Percentiles rank a stretch among this genome's conserved stretches.
Evolutionary conservation across 768 basidiomycete species (phyloP).

Genomic region (Suillus americanus): DNA sequence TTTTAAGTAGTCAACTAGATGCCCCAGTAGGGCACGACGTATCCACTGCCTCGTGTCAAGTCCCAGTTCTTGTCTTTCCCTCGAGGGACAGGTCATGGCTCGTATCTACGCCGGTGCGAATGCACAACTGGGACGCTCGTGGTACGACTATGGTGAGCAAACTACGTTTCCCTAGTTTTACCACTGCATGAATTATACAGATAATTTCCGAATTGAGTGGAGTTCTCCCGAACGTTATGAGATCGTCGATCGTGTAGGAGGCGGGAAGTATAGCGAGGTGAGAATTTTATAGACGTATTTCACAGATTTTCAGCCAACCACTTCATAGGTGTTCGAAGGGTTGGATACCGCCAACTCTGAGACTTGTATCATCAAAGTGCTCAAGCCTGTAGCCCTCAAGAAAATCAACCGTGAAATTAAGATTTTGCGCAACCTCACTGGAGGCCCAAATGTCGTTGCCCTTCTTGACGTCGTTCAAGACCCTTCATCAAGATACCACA

Average conservation of each 20-base stretch:
- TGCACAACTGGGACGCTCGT: slow-evolving; percentile 52
- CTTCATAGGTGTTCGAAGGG: slow-evolving; percentile 55
- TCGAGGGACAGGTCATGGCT: slow-evolving; percentile 35
- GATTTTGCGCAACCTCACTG: slow-evolving; percentile 65
- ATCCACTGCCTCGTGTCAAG: slow-evolving; percentile 18
- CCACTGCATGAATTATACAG: slow-evolving; percentile 26
- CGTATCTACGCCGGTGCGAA: slow-evolving; percentile 59
- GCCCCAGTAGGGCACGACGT: slow-evolving; percentile 21
- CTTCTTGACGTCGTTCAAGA: slow-evolving; percentile 71
- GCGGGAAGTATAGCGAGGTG: slow-evolving; percentile 69
- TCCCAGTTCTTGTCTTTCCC: slow-evolving; percentile 17
- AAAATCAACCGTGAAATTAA: slow-evolving; percentile 79
- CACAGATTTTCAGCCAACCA: neutral
- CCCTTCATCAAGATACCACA: slow-evolving; percentile 57
- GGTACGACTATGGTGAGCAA: slow-evolving; percentile 62
- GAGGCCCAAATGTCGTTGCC: slow-evolving; percentile 68
- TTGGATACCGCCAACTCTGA: slow-evolving; percentile 54
- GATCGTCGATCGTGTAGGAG: slow-evolving; percentile 59
- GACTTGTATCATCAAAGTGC: slow-evolving; percentile 65
- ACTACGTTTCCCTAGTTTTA: neutral
- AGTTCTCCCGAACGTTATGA: slow-evolving; percentile 68
- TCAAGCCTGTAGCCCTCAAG: slow-evolving; percentile 65
- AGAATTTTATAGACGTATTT: slow-evolving; percentile 10
- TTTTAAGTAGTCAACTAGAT: slow-evolving; percentile 21
- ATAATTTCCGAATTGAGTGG: slow-evolving; percentile 63